phyloP scores from a whole-genome alignment of 1,284 basidiomycete genomes.

The Mycena citricolor region DNA sequence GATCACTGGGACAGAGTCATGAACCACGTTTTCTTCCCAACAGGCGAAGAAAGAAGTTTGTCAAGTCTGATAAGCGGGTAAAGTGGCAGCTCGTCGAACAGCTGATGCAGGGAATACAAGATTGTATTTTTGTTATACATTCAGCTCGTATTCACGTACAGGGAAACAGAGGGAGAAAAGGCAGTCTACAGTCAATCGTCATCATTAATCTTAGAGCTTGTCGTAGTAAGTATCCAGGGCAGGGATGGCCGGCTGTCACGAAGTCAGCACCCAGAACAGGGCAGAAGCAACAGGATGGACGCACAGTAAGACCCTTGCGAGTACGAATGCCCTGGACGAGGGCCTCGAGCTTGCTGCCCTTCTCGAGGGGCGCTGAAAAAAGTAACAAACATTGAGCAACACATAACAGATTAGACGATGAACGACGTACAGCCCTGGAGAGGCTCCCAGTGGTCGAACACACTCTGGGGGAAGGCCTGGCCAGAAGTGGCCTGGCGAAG shows the following conservation, averaged over 20 bases:
- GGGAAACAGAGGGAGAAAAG: too few relatives aligned
- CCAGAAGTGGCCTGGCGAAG: constrained; percentile 91
- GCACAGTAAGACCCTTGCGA: constrained; percentile 91
- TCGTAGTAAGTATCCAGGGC: constrained; percentile 88
- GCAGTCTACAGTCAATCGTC: not conserved
- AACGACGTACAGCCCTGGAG: constrained; percentile 73
- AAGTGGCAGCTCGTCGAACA: too few relatives aligned
- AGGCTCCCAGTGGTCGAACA: constrained; percentile 91
- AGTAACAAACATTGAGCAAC: constrained; percentile 16
- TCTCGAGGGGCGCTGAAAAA: constrained; percentile 68
- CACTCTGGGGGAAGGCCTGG: constrained; percentile 97
- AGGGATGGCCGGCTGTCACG: constrained; percentile 76
- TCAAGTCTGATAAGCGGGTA: too few relatives aligned
- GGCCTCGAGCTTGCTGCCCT: constrained; percentile 88
- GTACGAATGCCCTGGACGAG: constrained; percentile 82
- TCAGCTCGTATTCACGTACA: too few relatives aligned
- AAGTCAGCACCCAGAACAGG: constrained; percentile 11
- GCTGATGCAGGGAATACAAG: too few relatives aligned
- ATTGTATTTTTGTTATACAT: too few relatives aligned
- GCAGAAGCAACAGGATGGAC: constrained; percentile 22
- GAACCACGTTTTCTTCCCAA: too few relatives aligned
- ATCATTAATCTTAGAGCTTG: constrained; percentile 64
- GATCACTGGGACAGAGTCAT: too few relatives aligned
- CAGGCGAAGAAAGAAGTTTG: too few relatives aligned
- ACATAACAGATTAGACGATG: constrained; percentile 19